phyloP scores from a whole-genome alignment of 2,329 filamentous ascomycete genomes.

The Neonectria hederae region DNA sequence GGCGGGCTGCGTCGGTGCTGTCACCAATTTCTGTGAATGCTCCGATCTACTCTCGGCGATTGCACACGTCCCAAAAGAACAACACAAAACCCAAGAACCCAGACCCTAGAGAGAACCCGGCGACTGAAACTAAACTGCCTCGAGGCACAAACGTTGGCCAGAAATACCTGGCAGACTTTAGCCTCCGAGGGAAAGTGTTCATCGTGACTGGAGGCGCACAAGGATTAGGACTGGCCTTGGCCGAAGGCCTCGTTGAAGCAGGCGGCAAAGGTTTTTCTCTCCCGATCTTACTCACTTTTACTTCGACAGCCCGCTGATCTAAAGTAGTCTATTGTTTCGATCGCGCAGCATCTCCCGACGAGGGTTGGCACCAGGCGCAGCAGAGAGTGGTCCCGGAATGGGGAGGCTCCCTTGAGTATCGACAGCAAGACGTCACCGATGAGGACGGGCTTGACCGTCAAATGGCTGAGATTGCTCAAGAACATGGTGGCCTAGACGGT shows the following conservation, averaged over 20 bases:
- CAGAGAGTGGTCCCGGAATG: constrained; percentile 69
- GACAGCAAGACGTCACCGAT: constrained; percentile 74
- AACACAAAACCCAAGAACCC: constrained; percentile 35
- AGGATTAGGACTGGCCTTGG: constrained; percentile 77
- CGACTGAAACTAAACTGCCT: constrained; percentile 20
- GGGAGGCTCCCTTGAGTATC: constrained; percentile 72
- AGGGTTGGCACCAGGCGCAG: constrained; percentile 70
- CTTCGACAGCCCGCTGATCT: background rate
- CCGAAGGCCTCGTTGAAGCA: constrained; percentile 78
- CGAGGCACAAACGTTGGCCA: constrained; percentile 43
- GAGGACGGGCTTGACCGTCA: constrained; percentile 65
- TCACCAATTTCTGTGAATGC: background rate
- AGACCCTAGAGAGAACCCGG: constrained; percentile 35
- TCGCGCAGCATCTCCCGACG: constrained; percentile 57
- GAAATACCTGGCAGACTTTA: constrained; percentile 72
- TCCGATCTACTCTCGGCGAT: background rate
- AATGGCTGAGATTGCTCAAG: constrained; percentile 67
- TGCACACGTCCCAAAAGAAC: constrained; percentile 14
- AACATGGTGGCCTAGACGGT: constrained; percentile 71
- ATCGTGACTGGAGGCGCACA: constrained; percentile 76
- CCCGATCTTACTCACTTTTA: background rate
- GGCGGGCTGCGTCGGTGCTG: background rate
- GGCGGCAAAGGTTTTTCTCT: constrained; percentile 69
- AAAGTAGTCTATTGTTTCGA: constrained; percentile 66
- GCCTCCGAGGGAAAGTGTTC: constrained; percentile 72